A percentile compares a stretch with the other conserved stretches of the same genome.
These are phyloP conservation scores for Blastobotrys capitulatus DNA, from an alignment of 1,139 yeast species.

Conservation along the genomic window DNA sequence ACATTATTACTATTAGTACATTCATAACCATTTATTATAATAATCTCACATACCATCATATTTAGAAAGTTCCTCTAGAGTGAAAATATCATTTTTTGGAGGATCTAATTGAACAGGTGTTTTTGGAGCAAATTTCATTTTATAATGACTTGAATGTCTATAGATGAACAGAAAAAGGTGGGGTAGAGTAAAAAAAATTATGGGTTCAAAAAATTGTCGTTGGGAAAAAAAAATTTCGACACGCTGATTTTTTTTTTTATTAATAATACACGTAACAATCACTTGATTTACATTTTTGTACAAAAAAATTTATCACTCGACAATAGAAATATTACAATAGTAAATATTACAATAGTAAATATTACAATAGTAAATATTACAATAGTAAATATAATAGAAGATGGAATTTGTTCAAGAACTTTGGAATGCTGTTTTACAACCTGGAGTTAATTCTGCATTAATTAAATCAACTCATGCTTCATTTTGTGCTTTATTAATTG, in stretches of 20 bases:
- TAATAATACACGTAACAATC: too few species aligned
- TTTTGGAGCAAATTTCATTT: slow-evolving; percentile 41
- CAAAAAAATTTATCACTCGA: too few species aligned
- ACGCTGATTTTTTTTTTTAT: too few species aligned
- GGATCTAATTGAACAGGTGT: slow-evolving; percentile 44
- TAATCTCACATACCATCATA: slow-evolving; percentile 44
- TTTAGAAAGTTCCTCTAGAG: slow-evolving; percentile 38
- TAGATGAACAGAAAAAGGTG: too few species aligned
- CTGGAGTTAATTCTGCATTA: slow-evolving; percentile 88
- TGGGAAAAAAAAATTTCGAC: too few species aligned
- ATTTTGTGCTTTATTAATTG: slow-evolving; percentile 47
- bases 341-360: too few species aligned
- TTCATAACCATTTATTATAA: not conserved
- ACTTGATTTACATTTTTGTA: too few species aligned
- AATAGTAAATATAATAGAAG: too few species aligned
- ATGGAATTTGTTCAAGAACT: slow-evolving; percentile 47
- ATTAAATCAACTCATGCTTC: slow-evolving; percentile 74
- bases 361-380: too few species aligned
- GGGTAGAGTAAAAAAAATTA: too few species aligned
- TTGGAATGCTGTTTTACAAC: slow-evolving; percentile 91
- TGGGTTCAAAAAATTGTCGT: too few species aligned
- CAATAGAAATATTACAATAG: too few species aligned
- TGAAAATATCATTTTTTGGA: slow-evolving; percentile 42
- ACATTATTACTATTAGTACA: not conserved
- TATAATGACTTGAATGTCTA: not conserved